Conservation (phyloP, 176 grass and related monocot species). For the Eremochloa ophiuroides region DNA sequence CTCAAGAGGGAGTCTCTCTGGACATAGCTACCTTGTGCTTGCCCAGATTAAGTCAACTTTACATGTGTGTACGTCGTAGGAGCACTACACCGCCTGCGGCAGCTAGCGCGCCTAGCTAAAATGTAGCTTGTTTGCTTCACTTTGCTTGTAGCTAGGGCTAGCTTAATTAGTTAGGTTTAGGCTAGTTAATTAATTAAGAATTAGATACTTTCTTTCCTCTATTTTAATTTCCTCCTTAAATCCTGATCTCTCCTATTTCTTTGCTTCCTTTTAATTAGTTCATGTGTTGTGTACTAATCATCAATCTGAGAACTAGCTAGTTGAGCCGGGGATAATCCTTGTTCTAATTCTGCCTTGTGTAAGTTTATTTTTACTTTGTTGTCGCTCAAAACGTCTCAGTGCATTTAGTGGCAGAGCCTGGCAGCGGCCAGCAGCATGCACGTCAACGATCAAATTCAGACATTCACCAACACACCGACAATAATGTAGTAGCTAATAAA, state of each 20-base stretch:
- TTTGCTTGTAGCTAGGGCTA: not conserved
- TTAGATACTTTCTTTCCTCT: not conserved
- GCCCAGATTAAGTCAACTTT: not conserved
- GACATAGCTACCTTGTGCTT: constrained; percentile 32
- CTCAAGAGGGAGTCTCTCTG: constrained; percentile 86
- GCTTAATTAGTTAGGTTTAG: not conserved
- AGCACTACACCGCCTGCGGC: not conserved
- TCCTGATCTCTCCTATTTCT: not conserved
- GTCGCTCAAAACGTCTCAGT: too few species aligned
- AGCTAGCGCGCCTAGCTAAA: not conserved
- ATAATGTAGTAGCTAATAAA: not conserved
- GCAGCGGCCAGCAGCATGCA: too few species aligned
- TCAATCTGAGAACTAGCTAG: not conserved
- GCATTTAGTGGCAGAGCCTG: too few species aligned
- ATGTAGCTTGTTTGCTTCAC: not conserved
- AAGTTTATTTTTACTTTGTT: too few species aligned
- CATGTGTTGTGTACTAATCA: not conserved
- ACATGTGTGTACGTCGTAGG: not conserved
- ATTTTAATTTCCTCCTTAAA: not conserved
- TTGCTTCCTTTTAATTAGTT: not conserved
- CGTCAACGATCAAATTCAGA: not conserved
- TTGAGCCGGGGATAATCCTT: not conserved
- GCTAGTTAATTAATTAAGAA: not conserved
- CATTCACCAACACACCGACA: not conserved
- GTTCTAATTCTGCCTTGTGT: too few species aligned